A percentile compares a stretch with the other conserved stretches of the same genome.
phyloP scores from a whole-genome alignment of 306 rosid genomes.

The Gastrolobium villosum region DNA sequence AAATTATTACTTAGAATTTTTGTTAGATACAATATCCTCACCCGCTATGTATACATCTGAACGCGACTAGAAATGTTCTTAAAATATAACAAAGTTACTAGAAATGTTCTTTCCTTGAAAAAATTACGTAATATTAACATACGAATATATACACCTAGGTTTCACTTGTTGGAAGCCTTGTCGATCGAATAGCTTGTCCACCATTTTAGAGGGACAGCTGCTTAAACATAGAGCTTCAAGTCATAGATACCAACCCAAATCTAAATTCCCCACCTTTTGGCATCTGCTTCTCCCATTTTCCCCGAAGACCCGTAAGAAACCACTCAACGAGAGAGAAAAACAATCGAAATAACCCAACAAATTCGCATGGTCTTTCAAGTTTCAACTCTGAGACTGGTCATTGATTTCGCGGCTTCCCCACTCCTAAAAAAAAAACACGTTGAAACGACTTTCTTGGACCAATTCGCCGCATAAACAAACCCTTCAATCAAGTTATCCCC shows the following conservation, averaged over 20 bases:
- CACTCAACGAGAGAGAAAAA: slow-evolving; percentile 6
- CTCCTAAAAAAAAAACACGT: slow-evolving; percentile 32
- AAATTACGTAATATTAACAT: too few species aligned
- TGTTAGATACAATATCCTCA: too few species aligned
- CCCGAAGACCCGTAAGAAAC: slow-evolving; percentile 27
- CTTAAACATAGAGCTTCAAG: not conserved
- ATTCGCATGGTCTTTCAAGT: slow-evolving; percentile 44
- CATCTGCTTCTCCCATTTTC: slow-evolving; percentile 29
- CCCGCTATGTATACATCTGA: too few species aligned
- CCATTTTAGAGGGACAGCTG: not conserved
- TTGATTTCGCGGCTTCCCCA: slow-evolving; percentile 13
- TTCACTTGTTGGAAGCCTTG: too few species aligned
- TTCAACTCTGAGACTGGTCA: slow-evolving; percentile 34
- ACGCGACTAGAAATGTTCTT: too few species aligned
- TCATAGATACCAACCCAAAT: slow-evolving; percentile 7
- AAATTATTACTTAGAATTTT: too few species aligned
- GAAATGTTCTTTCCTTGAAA: too few species aligned
- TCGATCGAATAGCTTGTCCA: too few species aligned
- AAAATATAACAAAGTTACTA: too few species aligned
- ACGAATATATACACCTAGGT: too few species aligned
- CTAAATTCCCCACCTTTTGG: slow-evolving; percentile 25
- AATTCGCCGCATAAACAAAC: slow-evolving; percentile 39
- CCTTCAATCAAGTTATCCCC: slow-evolving; percentile 46
- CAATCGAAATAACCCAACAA: slow-evolving; percentile 19
- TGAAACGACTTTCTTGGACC: slow-evolving; percentile 29